Base-by-base conservation (phyloP, 352 stramenopile genomes). In the Globisporangium cederbergense region DNA sequence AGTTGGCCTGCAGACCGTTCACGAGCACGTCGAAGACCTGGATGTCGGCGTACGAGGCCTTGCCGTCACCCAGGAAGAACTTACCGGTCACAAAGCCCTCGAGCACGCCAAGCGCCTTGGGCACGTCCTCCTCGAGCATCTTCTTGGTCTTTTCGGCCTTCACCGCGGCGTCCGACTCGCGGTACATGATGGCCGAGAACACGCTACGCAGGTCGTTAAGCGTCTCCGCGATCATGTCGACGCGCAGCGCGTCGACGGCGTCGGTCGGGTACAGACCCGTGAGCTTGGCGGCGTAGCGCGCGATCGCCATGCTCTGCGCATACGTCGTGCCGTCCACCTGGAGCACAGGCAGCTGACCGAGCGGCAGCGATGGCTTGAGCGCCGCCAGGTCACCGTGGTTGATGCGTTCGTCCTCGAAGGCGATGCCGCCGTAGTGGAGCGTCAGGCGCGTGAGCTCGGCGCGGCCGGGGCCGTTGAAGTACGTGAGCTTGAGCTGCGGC, bases 371-470 rank as follows among this genome's bases (percentile, higher is more conserved):
- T 7, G 67, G 13, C 52, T 75, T 75, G 50, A 67, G 22, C 30
- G 58, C 56, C 9, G 16, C 50, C 2, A 65, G 74, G 8, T 62
- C 54, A 16, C 25, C 5, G 22, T 38, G 2, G 6, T n/a, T 43
- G 13, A 79, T 36, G 43, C 70, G 72, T 16, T 72, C 47, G 58
- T 78, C 68, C 7, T 57, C 54, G 38, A 78, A 78, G 7, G 49
- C 36, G 45, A 78, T 18, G n/a, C 62, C 58, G 14, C 65, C 83
- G 25, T 70, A 73, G 20, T 68, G 60, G 40, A 92, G 57, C 11
- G 77, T 65, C 13, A 95, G 70, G 22, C 88, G 84, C 6, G 79
- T 75, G 32, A 88, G 64, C 73, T 95, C 88, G 0, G 66, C 86
- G 36, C 79, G 81, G 3, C 75, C 86, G 0, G 70, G 14, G 36